These are phyloP conservation scores for Colletotrichum tanaceti DNA, from an alignment of 2,329 filamentous ascomycete genomes.

Conservation along the genomic window DNA sequence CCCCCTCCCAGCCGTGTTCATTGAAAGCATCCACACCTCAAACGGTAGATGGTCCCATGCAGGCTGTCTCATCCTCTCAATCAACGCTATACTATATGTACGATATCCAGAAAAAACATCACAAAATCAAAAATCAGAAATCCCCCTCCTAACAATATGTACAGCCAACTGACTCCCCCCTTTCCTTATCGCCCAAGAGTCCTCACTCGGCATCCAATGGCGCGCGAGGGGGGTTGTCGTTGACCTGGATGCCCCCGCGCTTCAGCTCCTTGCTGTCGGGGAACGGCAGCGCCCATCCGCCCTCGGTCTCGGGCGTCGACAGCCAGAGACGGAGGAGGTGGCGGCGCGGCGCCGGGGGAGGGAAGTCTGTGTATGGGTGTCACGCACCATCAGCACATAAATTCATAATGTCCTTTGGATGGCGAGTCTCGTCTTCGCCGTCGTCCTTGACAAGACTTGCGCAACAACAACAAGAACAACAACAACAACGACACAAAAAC, in stretches of 20 bases:
- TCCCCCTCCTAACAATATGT: neutral
- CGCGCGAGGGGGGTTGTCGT: slow-evolving; percentile 80
- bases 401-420: neutral
- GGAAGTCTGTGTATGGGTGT: slow-evolving; percentile 55
- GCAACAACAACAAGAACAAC: too few relatives aligned
- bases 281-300: slow-evolving; percentile 87
- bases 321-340: slow-evolving; percentile 89
- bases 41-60: neutral
- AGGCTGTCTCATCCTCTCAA: too few relatives aligned
- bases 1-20: too few relatives aligned
- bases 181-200: neutral
- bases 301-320: slow-evolving; percentile 82
- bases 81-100: neutral
- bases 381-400: neutral
- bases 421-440: neutral
- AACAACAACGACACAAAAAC: neutral
- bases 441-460: too few relatives aligned
- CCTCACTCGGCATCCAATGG: slow-evolving; percentile 81
- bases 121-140: neutral
- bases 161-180: neutral
- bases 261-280: slow-evolving; percentile 86
- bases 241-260: slow-evolving; percentile 87
- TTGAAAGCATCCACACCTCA: neutral
- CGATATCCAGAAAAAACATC: too few relatives aligned
- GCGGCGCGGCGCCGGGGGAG: slow-evolving; percentile 75